Percentiles rank a stretch among this genome's conserved stretches.
Conservation (phyloP, 352 stramenopile species). For the Albugo candida region DNA sequence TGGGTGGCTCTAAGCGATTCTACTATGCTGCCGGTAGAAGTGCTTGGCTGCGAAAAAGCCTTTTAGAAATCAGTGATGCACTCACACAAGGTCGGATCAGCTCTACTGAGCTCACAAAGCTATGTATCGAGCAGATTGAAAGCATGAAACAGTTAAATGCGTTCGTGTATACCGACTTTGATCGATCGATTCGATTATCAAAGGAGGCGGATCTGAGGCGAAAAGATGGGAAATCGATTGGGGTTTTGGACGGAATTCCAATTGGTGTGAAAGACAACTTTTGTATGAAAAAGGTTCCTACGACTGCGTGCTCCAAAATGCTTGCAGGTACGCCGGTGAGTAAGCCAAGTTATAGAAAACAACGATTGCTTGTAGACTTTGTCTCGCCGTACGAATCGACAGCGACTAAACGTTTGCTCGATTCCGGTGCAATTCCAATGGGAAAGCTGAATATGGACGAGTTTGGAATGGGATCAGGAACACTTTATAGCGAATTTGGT, state of each 20-base stretch:
- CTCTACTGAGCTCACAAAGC: conserved; percentile 35
- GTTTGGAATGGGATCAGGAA: conserved; percentile 96
- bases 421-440: conserved; percentile 82
- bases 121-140: conserved; percentile 58
- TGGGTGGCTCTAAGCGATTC: too few relatives aligned
- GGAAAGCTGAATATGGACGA: conserved; percentile 98
- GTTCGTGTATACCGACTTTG: conserved; percentile 57
- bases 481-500: conserved; percentile 78
- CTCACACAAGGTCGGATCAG: conserved; percentile 26
- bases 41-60: conserved; percentile 39
- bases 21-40: conserved; percentile 9
- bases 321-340: conserved; percentile 24
- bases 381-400: conserved; percentile 82
- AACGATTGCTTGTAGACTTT: conserved; percentile 24
- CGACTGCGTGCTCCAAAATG: conserved; percentile 80
- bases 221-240: conserved; percentile 14
- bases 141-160: conserved; percentile 51
- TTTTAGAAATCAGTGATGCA: conserved; percentile 28
- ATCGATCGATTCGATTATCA: conserved; percentile 43
- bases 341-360: background rate
- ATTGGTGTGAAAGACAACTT: conserved; percentile 94
- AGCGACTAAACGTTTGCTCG: conserved; percentile 62
- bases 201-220: conserved; percentile 61
- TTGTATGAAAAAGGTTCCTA: conserved; percentile 77
- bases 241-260: conserved; percentile 87